Conservation (phyloP, 345 rosid species). For the Hypericum androsaemum region DNA sequence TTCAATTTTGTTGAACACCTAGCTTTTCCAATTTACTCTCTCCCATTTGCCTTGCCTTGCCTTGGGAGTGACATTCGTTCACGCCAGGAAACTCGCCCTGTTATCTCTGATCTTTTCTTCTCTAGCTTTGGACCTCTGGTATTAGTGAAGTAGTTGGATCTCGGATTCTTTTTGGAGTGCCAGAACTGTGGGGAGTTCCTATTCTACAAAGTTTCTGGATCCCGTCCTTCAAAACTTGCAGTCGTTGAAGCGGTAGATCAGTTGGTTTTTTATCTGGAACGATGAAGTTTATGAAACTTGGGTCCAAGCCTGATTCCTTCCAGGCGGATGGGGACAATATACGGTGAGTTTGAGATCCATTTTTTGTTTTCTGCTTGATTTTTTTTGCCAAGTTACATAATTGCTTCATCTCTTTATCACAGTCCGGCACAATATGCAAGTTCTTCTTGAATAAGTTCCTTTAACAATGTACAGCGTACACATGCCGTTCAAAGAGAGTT, state of each 20-base stretch:
- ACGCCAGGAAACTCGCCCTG: conserved; percentile 18
- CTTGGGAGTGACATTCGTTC: conserved; percentile 30
- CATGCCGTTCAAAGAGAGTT: no score
- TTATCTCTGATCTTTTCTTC: conserved; percentile 15
- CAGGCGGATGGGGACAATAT: conserved; percentile 49
- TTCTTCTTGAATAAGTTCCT: no score
- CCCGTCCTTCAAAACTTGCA: conserved; percentile 4
- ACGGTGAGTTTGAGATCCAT: conserved; percentile 40
- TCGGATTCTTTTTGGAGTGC: not conserved
- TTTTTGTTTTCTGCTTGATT: not conserved
- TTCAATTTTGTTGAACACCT: conserved; percentile 19
- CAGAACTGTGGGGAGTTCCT: conserved; percentile 6
- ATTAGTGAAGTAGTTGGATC: conserved; percentile 5
- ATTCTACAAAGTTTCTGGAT: conserved; percentile 7
- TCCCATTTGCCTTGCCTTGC: conserved; percentile 18
- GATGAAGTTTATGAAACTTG: conserved; percentile 93
- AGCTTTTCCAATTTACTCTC: conserved; percentile 13
- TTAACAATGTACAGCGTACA: no score
- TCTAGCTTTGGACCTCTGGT: not conserved
- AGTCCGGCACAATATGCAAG: no score
- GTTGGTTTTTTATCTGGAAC: conserved; percentile 14
- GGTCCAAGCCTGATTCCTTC: conserved; percentile 79
- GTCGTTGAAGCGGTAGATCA: conserved; percentile 6
- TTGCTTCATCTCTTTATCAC: no score
- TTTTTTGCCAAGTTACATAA: no score